A percentile compares a stretch with the other conserved stretches of the same genome.
Conservation (phyloP, 805 yeast species). For the Kluyveromyces siamensis region DNA sequence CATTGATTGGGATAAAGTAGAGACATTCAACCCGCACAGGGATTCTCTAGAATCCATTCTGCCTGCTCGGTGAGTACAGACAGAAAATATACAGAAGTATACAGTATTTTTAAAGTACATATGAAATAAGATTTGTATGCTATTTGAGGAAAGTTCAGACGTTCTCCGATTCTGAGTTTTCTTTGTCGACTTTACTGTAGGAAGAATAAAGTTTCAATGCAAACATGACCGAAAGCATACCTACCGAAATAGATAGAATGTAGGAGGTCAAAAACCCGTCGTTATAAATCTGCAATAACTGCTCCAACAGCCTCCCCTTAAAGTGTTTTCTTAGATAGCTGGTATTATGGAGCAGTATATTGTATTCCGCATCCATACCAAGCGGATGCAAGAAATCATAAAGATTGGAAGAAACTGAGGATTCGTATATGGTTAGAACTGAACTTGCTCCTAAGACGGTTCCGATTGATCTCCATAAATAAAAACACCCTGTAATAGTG, state of each 20-base stretch:
- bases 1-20: slow-evolving; percentile 9
- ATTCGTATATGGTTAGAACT: slow-evolving; percentile 31
- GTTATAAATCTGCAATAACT: slow-evolving; percentile 18
- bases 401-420: slow-evolving; percentile 24
- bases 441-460: slow-evolving; percentile 39
- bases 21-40: slow-evolving; percentile 11
- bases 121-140: not conserved
- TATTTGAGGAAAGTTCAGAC: not conserved
- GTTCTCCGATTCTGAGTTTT: not conserved
- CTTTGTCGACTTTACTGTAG: not conserved
- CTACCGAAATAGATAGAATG: slow-evolving; percentile 18
- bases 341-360: slow-evolving; percentile 19
- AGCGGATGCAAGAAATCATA: slow-evolving; percentile 24
- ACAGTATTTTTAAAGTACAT: not conserved
- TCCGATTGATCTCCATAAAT: slow-evolving; percentile 41
- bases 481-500: slow-evolving; percentile 40
- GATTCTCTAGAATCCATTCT: slow-evolving; percentile 14
- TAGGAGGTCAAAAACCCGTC: slow-evolving; percentile 22
- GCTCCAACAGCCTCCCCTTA: slow-evolving; percentile 9
- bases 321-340: slow-evolving; percentile 21
- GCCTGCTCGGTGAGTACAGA: slow-evolving; percentile 4
- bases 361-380: slow-evolving; percentile 17
- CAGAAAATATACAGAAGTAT: not conserved
- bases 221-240: slow-evolving; percentile 12
- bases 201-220: slow-evolving; percentile 2